Base-by-base conservation (phyloP, 164 flowering plant genomes). In the Litsea cubeba region DNA sequence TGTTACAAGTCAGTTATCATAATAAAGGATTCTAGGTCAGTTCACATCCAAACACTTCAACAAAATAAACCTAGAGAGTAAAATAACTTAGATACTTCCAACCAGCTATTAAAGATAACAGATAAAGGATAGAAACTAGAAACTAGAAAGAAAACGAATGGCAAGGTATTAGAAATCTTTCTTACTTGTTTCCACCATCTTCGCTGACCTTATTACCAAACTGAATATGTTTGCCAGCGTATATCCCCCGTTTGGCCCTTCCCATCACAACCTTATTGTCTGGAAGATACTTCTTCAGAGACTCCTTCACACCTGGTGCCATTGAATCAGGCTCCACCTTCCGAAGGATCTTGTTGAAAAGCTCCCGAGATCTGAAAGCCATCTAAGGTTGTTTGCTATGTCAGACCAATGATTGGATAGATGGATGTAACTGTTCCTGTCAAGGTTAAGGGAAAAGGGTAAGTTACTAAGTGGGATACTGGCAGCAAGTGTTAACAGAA, bases 141-240 rank as follows among this genome's bases (percentile, higher is more conserved):
- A 35, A 35, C 40, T 35, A 35, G 46, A 35, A 35, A 35, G 8
- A 5, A 35, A 35, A 35, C 5, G 46, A 35, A 35, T 5, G 46
- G 10, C 46, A 35, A 5, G 46, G 46, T 5, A 35, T 35, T 35
- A 14, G 23, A 50, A 22, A 71, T 15, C 1, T 35, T 35, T 35
- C 46, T 35, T 71, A 88, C 98, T 87, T 93, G 89, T 95, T 93
- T 57, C 98, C 98, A 22, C 99, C 99, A 69, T 95, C 92, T 81
- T 95, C 99, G 74, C 98, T 93, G 79, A 95, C 89, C 18, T 81
- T 85, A 66, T 93, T 91, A 30, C 98, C 98, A 74, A 87, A 95
- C 72, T 86, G 96, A 76, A 95, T 95, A 76, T 95, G 98, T n/a
- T 88, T 88, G 72, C 98, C 98, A 40, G 95, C 97, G 74, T 62